Base-by-base conservation (phyloP, 2,329 filamentous ascomycete genomes). In the Curvularia lunata region DNA sequence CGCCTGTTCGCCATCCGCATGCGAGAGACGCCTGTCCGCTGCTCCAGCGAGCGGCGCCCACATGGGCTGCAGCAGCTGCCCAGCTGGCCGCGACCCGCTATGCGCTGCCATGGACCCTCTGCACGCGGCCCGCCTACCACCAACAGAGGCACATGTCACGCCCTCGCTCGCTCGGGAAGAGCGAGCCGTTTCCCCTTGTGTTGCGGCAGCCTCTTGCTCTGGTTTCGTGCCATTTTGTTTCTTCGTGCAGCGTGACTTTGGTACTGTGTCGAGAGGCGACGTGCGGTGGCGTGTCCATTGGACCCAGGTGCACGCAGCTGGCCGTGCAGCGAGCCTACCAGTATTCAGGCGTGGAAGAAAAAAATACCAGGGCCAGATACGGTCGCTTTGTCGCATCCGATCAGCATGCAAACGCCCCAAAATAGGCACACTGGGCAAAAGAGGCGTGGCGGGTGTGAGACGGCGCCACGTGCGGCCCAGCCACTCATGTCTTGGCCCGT, bases 381-480 rank as follows among this genome's bases (percentile, higher is more conserved):
- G 45, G 10, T 9, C 27, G 12, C 28, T 8, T 12, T 47, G 27
- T 9, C 13, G 47, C 18, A 12, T 25, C 5, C 32, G 34, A 40
- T 19, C 23, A 18, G 23, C 9, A 28, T 8, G 41, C 19, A 23
- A 43, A 23, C 27, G 16, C 3, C 16, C 34, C 34, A 37, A 18
- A 37, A 37, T 37, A 37, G 34, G 34, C 16, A 6, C 34, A 37
- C 8, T 21, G 23, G n/a, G 30, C 21, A 42, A 38, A 46, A 13
- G 16, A 45, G 30, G 12, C 19, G 42, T 52, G 50, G 37, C 50
- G 50, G 25, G 58, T 48, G 48, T 58, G 55, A 53, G 54, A 43
- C 47, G 19, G 54, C 42, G 50, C 57, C 59, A 62, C 59, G 60
- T 61, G 60, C 55, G 25, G 55, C 42, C 60, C 58, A 63, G 58